Evolutionary conservation across 108 stramenopile species (phyloP).

Genomic region (Cyclotella cryptica): DNA sequence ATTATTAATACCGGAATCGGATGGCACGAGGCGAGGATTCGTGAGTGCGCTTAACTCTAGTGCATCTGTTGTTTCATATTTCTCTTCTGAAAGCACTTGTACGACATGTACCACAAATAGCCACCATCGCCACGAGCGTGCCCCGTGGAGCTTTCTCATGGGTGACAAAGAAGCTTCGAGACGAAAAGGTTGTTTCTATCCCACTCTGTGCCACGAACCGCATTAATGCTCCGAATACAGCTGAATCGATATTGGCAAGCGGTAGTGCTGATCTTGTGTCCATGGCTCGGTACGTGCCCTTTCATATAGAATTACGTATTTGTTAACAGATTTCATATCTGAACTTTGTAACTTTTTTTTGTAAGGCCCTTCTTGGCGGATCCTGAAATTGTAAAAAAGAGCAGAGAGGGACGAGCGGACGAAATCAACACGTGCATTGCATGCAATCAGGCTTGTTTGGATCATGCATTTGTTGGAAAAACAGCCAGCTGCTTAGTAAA

Average conservation of each 20-base stretch:
- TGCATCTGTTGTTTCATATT: neutral
- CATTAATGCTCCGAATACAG: constrained; percentile 93
- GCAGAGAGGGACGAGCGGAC: constrained; percentile 67
- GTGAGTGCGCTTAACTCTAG: constrained; percentile 13
- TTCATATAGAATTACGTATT: neutral
- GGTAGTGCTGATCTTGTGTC: constrained; percentile 91
- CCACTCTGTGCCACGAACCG: constrained; percentile 97
- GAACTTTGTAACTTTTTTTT: neutral
- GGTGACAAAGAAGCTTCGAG: constrained; percentile 87
- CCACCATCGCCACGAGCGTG: constrained; percentile 97
- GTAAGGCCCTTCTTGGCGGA: constrained; percentile 92
- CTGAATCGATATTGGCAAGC: constrained; percentile 76
- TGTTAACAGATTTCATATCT: neutral
- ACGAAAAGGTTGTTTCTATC: constrained; percentile 75
- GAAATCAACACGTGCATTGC: constrained; percentile 99
- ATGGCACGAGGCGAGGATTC: constrained; percentile 99
- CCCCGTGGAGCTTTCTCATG: constrained; percentile 95
- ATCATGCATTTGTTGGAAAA: constrained; percentile 97
- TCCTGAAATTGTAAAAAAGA: constrained; percentile 92
- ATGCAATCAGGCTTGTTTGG: constrained; percentile 99
- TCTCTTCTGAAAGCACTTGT: neutral
- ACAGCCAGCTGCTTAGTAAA: constrained; percentile 97
- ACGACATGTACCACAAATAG: constrained; percentile 3
- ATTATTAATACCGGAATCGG: constrained; percentile 99
- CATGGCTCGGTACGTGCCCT: constrained; percentile 82